Evolutionary conservation across 75 land plant genomes (phyloP), one percentile per base, ranked within the genome.

Genomic region (Cryptomeria japonica): DNA sequence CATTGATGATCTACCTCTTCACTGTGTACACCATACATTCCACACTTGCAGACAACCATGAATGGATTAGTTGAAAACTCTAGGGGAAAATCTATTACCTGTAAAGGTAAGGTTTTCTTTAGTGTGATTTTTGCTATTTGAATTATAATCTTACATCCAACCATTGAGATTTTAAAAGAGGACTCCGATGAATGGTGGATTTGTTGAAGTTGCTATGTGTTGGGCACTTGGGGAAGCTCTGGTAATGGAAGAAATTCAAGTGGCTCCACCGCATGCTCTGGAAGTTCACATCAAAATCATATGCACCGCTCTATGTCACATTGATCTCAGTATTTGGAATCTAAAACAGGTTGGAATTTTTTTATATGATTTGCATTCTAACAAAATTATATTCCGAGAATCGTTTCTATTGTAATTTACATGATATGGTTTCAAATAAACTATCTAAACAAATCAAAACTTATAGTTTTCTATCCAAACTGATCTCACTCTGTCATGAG

Each of bases 211-310:
- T 34, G 89, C 90, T 84, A 86, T 90, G 36, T 85, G 86, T 49
- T 90, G 84, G 73, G 87, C 80, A 84, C 76, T 87, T 14, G 89
- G 85, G 14, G 78, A 90, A 56, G 77, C 90, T 10, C 90, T 90
- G 46, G 49, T 84, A 4, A 90, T 90, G 10, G 91, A 90, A 44
- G 91, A 89, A 41, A 90, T 90, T 34, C 83, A 90, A 31, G 84
- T 78, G 31, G 91, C 87, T 8, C 91, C 91, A 22, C 91, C 91
- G 16, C 87, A 90, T 79, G 51, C 91, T 37, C 61, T 37, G 31
- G 91, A 90, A 86, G 87, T 90, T 41, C 91, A 91, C 1, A 89
- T 90, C n/a, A 90, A 80, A 47, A 90, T 90, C 38, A 79, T 78
- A 41, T n/a, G 80, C 72, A 64, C 84, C 3, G 42, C 83, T 42